Evolutionary conservation across 768 basidiomycete genomes (phyloP).

Genomic region (Leccinum ochraceum): DNA sequence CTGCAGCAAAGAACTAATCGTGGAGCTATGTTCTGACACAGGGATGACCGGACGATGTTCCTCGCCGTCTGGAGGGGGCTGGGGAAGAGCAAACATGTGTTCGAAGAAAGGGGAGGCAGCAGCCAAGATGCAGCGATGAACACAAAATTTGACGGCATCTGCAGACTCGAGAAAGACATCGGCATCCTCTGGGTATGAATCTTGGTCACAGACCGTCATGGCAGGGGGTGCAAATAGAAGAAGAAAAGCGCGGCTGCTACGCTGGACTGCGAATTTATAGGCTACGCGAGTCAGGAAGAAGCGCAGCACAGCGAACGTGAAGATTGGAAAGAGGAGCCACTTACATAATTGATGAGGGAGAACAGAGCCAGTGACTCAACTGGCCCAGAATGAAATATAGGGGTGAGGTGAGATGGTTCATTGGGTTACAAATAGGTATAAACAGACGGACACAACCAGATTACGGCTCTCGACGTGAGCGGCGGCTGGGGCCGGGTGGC

Average conservation of each 20-base stretch:
- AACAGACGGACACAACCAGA: constrained; percentile 15
- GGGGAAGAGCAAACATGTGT: constrained; percentile 69
- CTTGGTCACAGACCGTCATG: constrained; percentile 33
- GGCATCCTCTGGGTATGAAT: constrained; percentile 49
- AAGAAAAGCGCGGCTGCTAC: background rate
- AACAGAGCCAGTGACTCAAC: background rate
- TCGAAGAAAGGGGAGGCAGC: constrained; percentile 68
- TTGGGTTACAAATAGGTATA: constrained; percentile 24
- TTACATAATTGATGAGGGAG: constrained; percentile 20
- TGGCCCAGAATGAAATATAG: constrained; percentile 19
- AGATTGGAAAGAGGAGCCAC: constrained; percentile 9
- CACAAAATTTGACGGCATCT: constrained; percentile 50
- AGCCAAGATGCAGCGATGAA: constrained; percentile 62
- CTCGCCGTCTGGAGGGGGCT: constrained; percentile 36
- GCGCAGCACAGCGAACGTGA: constrained; percentile 1
- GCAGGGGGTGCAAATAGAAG: constrained; percentile 6
- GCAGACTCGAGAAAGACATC: constrained; percentile 54
- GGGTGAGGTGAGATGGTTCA: constrained; percentile 4
- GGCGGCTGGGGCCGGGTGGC: constrained; percentile 38
- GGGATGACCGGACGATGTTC: constrained; percentile 48
- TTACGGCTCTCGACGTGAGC: constrained; percentile 16
- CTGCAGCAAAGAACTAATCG: constrained; percentile 53
- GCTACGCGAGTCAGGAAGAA: constrained; percentile 8
- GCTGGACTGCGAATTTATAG: constrained; percentile 22
- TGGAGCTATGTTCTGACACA: constrained; percentile 49